These are phyloP conservation scores for Candida odintsovae DNA, from an alignment of 805 yeast genomes.

Conservation along the genomic window DNA sequence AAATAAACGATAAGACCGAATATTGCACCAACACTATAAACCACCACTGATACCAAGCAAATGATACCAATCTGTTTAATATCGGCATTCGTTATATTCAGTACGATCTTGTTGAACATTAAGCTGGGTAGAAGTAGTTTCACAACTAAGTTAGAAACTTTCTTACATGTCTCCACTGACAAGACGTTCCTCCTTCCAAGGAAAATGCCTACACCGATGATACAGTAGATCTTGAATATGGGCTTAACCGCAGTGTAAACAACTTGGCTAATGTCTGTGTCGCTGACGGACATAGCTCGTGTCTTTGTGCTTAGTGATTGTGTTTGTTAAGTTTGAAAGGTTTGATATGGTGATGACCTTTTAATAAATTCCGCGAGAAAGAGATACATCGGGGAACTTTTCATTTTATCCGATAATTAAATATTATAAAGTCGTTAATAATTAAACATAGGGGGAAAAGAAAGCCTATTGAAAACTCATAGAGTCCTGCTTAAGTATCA, in stretches of 20 bases:
- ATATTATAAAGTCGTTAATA: too few relatives aligned
- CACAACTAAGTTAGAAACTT: conserved; percentile 58
- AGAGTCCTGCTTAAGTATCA: not conserved
- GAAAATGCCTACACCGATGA: conserved; percentile 59
- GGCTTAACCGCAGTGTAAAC: conserved; percentile 67
- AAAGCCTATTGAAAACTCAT: too few relatives aligned
- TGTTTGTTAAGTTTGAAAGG: too few relatives aligned
- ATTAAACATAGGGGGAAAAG: too few relatives aligned
- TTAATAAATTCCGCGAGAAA: not conserved
- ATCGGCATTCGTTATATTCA: conserved; percentile 55
- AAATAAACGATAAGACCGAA: conserved; percentile 4
- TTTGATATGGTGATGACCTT: too few relatives aligned
- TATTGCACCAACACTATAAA: conserved; percentile 43
- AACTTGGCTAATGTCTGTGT: conserved; percentile 17
- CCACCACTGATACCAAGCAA: conserved; percentile 39
- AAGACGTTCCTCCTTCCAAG: conserved; percentile 55
- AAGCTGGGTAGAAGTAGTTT: conserved; percentile 61
- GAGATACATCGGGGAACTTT: too few relatives aligned
- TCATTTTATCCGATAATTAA: too few relatives aligned
- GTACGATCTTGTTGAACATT: conserved; percentile 57
- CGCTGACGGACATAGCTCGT: not conserved
- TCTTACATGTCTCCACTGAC: conserved; percentile 55
- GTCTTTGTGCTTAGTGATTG: too few relatives aligned
- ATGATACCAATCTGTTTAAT: conserved; percentile 67
- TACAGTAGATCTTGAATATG: conserved; percentile 66